Evolutionary conservation across 306 rosid genomes (phyloP), one percentile per base, ranked within the genome.

Genomic region (Ormosia emarginata): DNA sequence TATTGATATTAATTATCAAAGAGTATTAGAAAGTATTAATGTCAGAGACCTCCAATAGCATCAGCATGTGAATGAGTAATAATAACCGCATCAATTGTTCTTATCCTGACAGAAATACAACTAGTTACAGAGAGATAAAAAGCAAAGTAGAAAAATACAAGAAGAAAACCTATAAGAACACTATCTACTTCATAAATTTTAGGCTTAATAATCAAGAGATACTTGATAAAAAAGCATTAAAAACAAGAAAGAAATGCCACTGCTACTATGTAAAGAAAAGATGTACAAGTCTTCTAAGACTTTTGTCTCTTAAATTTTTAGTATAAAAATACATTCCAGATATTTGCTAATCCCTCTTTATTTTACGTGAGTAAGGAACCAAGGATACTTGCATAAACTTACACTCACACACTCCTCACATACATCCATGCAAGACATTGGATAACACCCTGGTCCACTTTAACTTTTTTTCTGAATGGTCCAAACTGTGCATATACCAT

Each of bases 61-160:
- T 93, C 97, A 87, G 99, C 99, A 90, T 93, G 98, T 61, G 98
- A 95, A 88, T 95, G 98, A 87, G 99, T 95, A 82, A 92, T 93
- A 83, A 93, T 63, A 84, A 93, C 99, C 12, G 98, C 99, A 81
- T 95, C 98, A 83, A 95, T 39, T 85, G 90, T 85, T 90, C 99
- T 93, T 92, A 95, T 87, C 99, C 99, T 95, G 97, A 79, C 88
- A 90, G 86, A 93, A 90, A 89, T 57, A 86, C 83, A 85, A 84
- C 87, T 70, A 79, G 86, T 93, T 84, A 88, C 10, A 37, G 80
- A 55, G 75, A 89, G 69, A 56, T 43, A 58, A 67, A 74, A 52
- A 67, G 53, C 75, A 75, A 66, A 70, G 57, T 14, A 77, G 79
- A 80, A 50, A 62, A 50, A 43, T 39, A 80, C 53, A 67, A 74